Base-by-base conservation (phyloP, 192 early-diverging fungal species). In the Coemansia sp. region DNA sequence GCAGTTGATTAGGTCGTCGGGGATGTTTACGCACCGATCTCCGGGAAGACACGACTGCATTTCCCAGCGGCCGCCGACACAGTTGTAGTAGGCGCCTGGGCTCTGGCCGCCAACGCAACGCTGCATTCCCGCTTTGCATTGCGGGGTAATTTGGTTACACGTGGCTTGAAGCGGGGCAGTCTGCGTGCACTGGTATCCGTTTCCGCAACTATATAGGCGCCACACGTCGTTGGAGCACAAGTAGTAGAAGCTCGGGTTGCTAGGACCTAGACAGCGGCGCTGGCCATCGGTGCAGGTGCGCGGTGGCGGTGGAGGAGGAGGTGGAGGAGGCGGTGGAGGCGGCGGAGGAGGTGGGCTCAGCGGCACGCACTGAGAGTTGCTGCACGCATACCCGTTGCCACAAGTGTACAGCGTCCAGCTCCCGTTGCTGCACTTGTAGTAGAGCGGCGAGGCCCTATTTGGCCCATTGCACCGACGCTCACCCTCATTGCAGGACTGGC, bases 1-100 rank as follows among this genome's bases (percentile, higher is more conserved):
- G 54, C 78, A 81, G 65, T 81, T 81, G 62, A 81, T 63, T 19
- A 42, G 40, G 25, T 47, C 45, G 31, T 66, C 78, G 12, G 78
- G 78, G 22, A 81, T 75, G 43, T 81, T 69, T 24, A 81, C 65
- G 70, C 78, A 81, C 41, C 68, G 65, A 40, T 74, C 66, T 43
- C 67, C 65, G 0, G 66, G 60, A 0, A 57, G 62, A 62, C 78
- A 81, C 24, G 78, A 74, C 41, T 69, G 63, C 22, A 39, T 38
- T 53, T 71, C 46, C 78, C 78, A 81, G 38, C 60, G 65, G n/a
- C 77, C 77, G 22, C 59, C 37, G 24, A 61, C 69, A 25, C 77
- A 80, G 19, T 41, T 58, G 32, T 24, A 51, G 59, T 61, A 80
- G n/a, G 20, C 67, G 6, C 65, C 59, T 10, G 68, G 64, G 29